phyloP scores from a whole-genome alignment of 345 rosid species.

The Rhodamnia rubescens region DNA sequence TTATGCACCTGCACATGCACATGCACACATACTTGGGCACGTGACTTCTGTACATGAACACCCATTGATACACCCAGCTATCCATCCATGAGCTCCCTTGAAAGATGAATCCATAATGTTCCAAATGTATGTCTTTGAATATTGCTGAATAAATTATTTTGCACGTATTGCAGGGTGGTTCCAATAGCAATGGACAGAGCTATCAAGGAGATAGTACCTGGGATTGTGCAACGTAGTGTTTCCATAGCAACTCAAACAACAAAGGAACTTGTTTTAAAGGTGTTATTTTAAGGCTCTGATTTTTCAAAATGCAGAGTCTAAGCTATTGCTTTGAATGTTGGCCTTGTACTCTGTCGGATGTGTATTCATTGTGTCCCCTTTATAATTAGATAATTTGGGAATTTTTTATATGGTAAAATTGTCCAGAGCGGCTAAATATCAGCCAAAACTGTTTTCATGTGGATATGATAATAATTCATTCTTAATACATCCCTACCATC shows the following conservation, averaged over 20 bases:
- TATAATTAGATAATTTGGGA: not conserved
- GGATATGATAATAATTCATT: not conserved
- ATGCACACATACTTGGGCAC: not conserved
- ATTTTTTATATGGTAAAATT: not conserved
- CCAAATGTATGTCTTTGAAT: not conserved
- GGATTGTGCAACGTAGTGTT: constrained; percentile 96
- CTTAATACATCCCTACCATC: not conserved
- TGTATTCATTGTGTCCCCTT: not conserved
- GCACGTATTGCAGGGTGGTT: constrained; percentile 44
- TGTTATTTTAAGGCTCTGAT: constrained; percentile 1
- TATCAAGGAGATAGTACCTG: constrained; percentile 79
- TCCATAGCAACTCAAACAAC: constrained; percentile 96
- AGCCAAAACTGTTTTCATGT: not conserved
- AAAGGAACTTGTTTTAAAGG: constrained; percentile 97
- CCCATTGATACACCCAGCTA: not conserved
- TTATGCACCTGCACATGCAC: not conserved
- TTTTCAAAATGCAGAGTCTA: not conserved
- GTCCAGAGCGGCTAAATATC: not conserved
- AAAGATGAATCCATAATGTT: not conserved
- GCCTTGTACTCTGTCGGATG: not conserved
- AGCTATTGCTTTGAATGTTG: not conserved
- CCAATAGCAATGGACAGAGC: constrained; percentile 95
- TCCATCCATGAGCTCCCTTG: not conserved
- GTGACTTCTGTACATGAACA: not conserved
- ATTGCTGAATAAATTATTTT: not conserved